Evolutionary conservation across 805 yeast genomes (phyloP).

Genomic region (Phaffomyces thermotolerans): DNA sequence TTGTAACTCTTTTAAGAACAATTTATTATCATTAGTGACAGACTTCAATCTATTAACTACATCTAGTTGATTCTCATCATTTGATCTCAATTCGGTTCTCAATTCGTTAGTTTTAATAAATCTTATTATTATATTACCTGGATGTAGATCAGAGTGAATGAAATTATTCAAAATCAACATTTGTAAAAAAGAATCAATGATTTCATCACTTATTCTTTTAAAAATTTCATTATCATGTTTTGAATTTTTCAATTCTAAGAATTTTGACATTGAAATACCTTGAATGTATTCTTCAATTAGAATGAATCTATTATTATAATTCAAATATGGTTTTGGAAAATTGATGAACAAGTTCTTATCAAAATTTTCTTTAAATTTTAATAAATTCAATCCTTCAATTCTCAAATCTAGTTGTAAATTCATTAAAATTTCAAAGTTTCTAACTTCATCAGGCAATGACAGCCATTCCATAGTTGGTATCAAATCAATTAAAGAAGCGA

Average conservation of each 20-base stretch:
- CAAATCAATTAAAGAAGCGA: constrained; percentile 61
- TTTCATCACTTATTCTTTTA: constrained; percentile 66
- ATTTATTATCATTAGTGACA: constrained; percentile 22
- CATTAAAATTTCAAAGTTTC: constrained; percentile 82
- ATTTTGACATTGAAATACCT: constrained; percentile 74
- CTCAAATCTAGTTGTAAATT: constrained; percentile 80
- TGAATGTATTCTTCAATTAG: constrained; percentile 79
- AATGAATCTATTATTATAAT: constrained; percentile 59
- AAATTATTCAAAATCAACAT: constrained; percentile 92
- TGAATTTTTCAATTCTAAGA: constrained; percentile 38
- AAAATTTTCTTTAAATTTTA: constrained; percentile 66
- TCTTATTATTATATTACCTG: constrained; percentile 85
- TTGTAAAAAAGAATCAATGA: constrained; percentile 84
- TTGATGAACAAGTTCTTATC: constrained; percentile 48
- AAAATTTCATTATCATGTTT: constrained; percentile 44
- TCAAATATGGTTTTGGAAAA: constrained; percentile 73
- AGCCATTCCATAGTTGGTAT: constrained; percentile 98
- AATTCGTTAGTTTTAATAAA: constrained; percentile 44
- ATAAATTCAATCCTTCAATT: constrained; percentile 79
- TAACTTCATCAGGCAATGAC: constrained; percentile 89
- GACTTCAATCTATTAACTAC: constrained; percentile 17
- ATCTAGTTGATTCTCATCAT: constrained; percentile 15
- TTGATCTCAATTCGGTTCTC: constrained; percentile 23
- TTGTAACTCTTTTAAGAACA: constrained; percentile 42
- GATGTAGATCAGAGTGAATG: constrained; percentile 94